Percentiles rank a stretch among this genome's conserved stretches.
Conservation (phyloP, 345 rosid genomes). For the Psidium guajava region DNA sequence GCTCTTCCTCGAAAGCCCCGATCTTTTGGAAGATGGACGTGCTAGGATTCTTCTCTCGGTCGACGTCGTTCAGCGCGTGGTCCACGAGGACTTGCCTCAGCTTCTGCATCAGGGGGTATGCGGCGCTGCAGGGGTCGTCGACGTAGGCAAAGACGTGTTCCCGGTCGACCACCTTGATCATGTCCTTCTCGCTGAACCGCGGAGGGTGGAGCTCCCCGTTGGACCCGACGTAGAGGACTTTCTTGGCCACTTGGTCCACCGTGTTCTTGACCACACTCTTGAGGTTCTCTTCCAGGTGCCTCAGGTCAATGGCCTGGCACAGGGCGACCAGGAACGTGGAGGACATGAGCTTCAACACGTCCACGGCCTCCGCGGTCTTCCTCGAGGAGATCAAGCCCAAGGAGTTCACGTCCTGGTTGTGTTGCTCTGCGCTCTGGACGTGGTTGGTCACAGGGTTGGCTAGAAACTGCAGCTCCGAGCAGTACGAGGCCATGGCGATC, state of each 20-base stretch:
- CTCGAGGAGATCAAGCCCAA: conserved; percentile 58
- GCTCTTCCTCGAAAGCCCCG: conserved; percentile 46
- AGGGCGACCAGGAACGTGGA: conserved; percentile 53
- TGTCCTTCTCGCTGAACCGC: conserved; percentile 53
- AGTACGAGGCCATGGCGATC: conserved; percentile 77
- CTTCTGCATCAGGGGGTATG: conserved; percentile 54
- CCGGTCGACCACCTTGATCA: conserved; percentile 42
- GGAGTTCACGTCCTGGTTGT: conserved; percentile 75
- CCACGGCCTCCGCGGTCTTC: conserved; percentile 49
- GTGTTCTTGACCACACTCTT: conserved; percentile 42
- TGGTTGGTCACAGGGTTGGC: conserved; percentile 76
- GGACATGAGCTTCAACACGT: conserved; percentile 65
- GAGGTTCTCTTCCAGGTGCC: conserved; percentile 69
- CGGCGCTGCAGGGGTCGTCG: conserved; percentile 56
- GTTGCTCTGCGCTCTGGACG: conserved; percentile 73
- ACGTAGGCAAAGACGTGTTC: conserved; percentile 45
- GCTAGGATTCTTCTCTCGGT: conserved; percentile 32
- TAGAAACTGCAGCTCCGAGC: conserved; percentile 64
- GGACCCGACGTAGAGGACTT: conserved; percentile 29
- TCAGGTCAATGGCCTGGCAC: conserved; percentile 60
- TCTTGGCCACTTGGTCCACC: conserved; percentile 43
- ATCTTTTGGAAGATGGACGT: conserved; percentile 62
- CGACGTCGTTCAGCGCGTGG: conserved; percentile 47
- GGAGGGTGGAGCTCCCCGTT: conserved; percentile 65
- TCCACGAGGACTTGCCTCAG: conserved; percentile 54